Evolutionary conservation across 192 early-diverging fungal genomes (phyloP).

Genomic region (Backusella morwellensis): DNA sequence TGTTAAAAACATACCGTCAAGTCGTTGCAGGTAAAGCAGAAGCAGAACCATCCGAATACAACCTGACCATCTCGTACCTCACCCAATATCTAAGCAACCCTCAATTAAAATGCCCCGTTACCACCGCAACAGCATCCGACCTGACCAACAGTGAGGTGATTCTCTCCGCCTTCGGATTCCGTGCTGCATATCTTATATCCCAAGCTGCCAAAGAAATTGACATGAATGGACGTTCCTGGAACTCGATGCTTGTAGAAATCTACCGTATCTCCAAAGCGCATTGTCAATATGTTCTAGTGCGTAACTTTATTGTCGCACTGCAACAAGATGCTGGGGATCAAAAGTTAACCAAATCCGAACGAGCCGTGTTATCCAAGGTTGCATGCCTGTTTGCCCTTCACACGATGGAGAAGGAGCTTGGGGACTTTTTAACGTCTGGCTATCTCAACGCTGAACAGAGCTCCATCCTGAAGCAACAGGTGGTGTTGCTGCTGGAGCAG

Average conservation of each 20-base stretch:
- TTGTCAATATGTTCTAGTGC: constrained; percentile 71
- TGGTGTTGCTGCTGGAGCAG: constrained; percentile 56
- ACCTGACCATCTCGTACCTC: constrained; percentile 42
- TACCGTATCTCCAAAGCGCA: constrained; percentile 77
- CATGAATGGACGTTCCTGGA: constrained; percentile 62
- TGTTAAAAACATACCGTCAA: constrained; percentile 64
- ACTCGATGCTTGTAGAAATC: constrained; percentile 77
- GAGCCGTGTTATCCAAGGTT: constrained; percentile 39
- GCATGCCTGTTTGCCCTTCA: constrained; percentile 58
- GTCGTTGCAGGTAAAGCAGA: constrained; percentile 50
- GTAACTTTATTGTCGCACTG: constrained; percentile 68
- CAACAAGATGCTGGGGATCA: constrained; percentile 12
- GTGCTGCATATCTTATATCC: constrained; percentile 63
- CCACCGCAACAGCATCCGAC: constrained; percentile 35
- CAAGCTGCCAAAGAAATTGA: constrained; percentile 63
- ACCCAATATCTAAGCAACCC: constrained; percentile 53
- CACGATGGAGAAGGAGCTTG: constrained; percentile 65
- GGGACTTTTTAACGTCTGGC: constrained; percentile 55
- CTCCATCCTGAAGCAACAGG: constrained; percentile 42
- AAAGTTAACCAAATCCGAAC: constrained; percentile 35
- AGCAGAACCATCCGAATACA: constrained; percentile 43
- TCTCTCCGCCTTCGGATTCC: constrained; percentile 68
- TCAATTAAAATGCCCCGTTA: constrained; percentile 55
- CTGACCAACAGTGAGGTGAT: constrained; percentile 59
- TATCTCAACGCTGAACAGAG: constrained; percentile 52